These are phyloP conservation scores for Brasilioporus rufonigricans DNA, from an alignment of 768 basidiomycete genomes.

Conservation along the genomic window DNA sequence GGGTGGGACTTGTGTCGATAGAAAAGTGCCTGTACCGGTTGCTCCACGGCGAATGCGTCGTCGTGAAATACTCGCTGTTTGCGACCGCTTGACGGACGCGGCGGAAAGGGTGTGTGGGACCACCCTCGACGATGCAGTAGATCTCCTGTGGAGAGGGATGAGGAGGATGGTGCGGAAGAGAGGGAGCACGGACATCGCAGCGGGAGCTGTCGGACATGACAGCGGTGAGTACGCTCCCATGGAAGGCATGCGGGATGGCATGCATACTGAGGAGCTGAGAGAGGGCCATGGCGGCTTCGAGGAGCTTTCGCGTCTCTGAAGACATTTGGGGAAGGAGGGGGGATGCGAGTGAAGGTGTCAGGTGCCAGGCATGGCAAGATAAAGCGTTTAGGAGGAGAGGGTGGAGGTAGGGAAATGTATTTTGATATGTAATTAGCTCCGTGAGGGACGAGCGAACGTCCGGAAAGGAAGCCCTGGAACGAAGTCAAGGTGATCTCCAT, in stretches of 20 bases:
- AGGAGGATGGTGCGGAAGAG: constrained; percentile 2
- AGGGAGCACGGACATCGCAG: constrained; percentile 53
- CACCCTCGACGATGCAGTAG: constrained; percentile 78
- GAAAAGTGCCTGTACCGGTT: constrained; percentile 53
- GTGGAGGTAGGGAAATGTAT: constrained; percentile 36
- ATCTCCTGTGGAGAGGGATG: constrained; percentile 59
- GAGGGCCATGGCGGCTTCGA: constrained; percentile 76
- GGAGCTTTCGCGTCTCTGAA: constrained; percentile 67
- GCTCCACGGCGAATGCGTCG: constrained; percentile 80
- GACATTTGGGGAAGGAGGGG: constrained; percentile 39
- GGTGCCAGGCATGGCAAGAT: constrained; percentile 53
- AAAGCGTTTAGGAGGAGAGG: constrained; percentile 39
- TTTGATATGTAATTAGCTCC: constrained; percentile 52
- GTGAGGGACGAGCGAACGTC: constrained; percentile 41
- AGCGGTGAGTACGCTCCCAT: constrained; percentile 72
- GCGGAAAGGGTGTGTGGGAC: constrained; percentile 72
- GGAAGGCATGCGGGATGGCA: constrained; percentile 75
- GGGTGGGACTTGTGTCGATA: not conserved
- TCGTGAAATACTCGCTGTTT: constrained; percentile 60
- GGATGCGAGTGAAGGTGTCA: constrained; percentile 28
- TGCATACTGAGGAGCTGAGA: constrained; percentile 57
- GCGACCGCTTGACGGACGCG: constrained; percentile 74
- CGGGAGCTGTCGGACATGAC: constrained; percentile 63
- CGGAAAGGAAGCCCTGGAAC: not conserved
- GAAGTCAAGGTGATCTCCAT: constrained; percentile 26